Evolutionary conservation across 2,329 filamentous ascomycete genomes (phyloP).

Genomic region (Pseudogymnoascus sp.): DNA sequence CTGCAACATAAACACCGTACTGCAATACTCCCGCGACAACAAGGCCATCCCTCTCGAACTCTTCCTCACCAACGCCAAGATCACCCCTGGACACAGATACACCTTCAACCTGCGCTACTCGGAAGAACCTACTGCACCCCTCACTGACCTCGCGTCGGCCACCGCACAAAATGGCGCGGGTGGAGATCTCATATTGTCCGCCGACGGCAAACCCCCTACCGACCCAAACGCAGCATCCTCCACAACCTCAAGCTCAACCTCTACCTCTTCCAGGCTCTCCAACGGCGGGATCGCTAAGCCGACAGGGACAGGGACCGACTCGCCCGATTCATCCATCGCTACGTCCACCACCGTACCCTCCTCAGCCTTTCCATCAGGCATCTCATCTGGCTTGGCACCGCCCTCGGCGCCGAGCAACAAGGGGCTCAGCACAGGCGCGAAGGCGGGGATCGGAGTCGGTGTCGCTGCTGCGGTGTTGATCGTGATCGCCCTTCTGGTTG

Average conservation of each 20-base stretch:
- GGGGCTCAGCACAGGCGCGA: background rate
- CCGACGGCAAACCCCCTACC: background rate
- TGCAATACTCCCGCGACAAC: background rate
- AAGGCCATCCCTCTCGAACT: background rate
- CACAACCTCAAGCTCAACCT: too few relatives aligned
- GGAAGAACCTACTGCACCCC: background rate
- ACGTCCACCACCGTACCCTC: background rate
- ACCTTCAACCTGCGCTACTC: background rate
- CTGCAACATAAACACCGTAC: background rate
- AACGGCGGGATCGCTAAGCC: background rate
- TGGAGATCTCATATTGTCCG: background rate
- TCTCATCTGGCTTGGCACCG: background rate
- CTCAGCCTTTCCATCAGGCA: background rate
- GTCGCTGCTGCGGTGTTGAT: background rate
- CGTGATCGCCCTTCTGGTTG: background rate
- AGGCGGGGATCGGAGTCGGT: slow-evolving; percentile 1
- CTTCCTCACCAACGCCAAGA: background rate
- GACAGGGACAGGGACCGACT: background rate
- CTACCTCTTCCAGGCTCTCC: background rate
- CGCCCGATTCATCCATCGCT: background rate
- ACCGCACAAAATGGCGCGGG: background rate
- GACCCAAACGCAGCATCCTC: background rate
- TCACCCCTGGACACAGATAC: background rate
- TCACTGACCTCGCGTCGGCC: background rate
- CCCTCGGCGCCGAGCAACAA: background rate